These are phyloP conservation scores for Solanum infundibuliforme DNA, from an alignment of 257 asterid genomes.

Conservation along the genomic window DNA sequence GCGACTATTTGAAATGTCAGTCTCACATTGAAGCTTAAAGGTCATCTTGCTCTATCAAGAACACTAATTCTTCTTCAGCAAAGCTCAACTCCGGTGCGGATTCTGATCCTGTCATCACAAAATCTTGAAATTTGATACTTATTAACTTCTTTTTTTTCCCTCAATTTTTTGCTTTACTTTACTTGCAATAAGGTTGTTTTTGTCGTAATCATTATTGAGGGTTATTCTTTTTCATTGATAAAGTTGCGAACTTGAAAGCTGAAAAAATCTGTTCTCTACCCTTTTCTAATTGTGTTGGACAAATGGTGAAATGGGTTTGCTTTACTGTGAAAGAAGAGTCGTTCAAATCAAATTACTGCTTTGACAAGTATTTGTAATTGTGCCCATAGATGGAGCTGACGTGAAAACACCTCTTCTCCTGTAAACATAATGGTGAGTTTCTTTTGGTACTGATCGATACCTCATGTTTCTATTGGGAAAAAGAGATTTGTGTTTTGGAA, in stretches of 20 bases:
- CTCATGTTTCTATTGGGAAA: too few species aligned
- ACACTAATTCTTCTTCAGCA: slow-evolving; percentile 18
- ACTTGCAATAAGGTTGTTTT: neutral
- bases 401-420: neutral
- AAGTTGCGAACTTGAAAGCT: neutral
- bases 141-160: neutral
- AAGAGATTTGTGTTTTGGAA: too few species aligned
- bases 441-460: too few species aligned
- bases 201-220: neutral
- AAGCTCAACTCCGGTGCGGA: neutral
- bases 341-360: neutral
- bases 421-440: neutral
- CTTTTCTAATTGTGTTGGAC: neutral
- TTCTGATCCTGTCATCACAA: neutral
- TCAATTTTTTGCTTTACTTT: neutral
- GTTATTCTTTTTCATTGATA: neutral
- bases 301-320: neutral
- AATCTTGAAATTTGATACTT: neutral
- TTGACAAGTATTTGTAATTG: too few species aligned
- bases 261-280: neutral
- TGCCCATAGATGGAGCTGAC: neutral
- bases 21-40: slow-evolving; percentile 51
- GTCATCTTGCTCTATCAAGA: slow-evolving; percentile 38
- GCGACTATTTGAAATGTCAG: slow-evolving; percentile 42
- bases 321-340: neutral